Evolutionary conservation across 139 green algal genomes (phyloP).

Genomic region (Chlamydomonas sp.): DNA sequence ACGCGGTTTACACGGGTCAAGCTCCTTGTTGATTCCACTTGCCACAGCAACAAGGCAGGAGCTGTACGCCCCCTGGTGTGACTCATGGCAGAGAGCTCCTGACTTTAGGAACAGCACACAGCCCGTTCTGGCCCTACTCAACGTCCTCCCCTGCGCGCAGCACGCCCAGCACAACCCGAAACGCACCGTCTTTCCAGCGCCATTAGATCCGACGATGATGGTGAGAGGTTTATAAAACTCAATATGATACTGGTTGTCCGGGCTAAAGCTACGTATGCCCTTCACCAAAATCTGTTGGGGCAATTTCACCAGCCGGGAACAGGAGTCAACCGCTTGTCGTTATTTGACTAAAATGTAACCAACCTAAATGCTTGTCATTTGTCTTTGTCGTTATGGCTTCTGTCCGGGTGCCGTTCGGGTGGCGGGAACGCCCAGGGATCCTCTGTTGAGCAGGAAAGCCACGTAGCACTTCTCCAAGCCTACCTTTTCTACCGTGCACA

Average conservation of each 20-base stretch:
- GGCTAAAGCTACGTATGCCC: slow-evolving; percentile 95
- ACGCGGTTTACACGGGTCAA: too few species aligned
- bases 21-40: too few species aligned
- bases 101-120: too few species aligned
- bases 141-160: too few species aligned
- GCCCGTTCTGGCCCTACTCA: neutral
- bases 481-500: slow-evolving; percentile 68
- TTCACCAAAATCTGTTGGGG: slow-evolving; percentile 92
- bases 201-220: slow-evolving; percentile 97
- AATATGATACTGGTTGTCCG: slow-evolving; percentile 89
- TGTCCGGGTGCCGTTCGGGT: too few species aligned
- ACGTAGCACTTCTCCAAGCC: neutral
- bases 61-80: too few species aligned
- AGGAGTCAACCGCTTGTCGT: neutral
- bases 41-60: too few species aligned
- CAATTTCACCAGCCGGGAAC: neutral
- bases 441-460: too few species aligned
- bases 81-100: too few species aligned
- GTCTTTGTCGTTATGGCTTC: too few species aligned
- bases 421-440: too few species aligned
- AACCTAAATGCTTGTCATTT: neutral
- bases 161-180: too few species aligned
- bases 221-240: slow-evolving; percentile 96
- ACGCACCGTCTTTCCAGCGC: slow-evolving; percentile 95
- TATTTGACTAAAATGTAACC: neutral